Percentiles rank a stretch among this genome's conserved stretches.
These are phyloP conservation scores for Oemleria cerasiformis DNA, from an alignment of 306 rosid genomes.

Conservation along the genomic window DNA sequence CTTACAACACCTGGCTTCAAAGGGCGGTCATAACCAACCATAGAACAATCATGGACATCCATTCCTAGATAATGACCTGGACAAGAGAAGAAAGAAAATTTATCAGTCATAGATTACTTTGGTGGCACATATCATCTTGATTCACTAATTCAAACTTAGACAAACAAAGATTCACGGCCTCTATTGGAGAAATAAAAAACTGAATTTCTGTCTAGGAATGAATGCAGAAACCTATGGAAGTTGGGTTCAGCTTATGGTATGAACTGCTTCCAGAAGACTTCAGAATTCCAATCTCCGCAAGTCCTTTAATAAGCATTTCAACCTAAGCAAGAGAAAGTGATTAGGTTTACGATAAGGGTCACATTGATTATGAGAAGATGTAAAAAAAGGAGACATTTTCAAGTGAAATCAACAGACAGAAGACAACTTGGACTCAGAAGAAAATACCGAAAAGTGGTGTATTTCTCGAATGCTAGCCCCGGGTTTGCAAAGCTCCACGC, in stretches of 20 bases:
- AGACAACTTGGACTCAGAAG: neutral
- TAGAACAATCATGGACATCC: slow-evolving; percentile 91
- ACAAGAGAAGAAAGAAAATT: slow-evolving; percentile 10
- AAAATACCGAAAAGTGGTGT: slow-evolving; percentile 73
- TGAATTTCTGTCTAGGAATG: slow-evolving; percentile 9
- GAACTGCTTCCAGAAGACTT: slow-evolving; percentile 44
- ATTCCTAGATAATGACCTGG: slow-evolving; percentile 93
- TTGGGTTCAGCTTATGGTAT: slow-evolving; percentile 86
- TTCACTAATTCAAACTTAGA: neutral
- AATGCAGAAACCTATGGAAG: slow-evolving; percentile 69
- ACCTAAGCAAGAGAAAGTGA: slow-evolving; percentile 45
- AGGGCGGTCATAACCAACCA: slow-evolving; percentile 51
- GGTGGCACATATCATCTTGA: neutral
- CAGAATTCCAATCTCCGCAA: slow-evolving; percentile 76
- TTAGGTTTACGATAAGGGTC: neutral
- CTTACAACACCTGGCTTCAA: slow-evolving; percentile 97
- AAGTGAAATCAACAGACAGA: neutral
- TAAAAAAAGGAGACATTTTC: slow-evolving; percentile 2
- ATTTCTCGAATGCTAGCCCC: slow-evolving; percentile 71
- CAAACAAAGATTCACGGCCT: neutral
- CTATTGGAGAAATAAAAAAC: slow-evolving; percentile 11
- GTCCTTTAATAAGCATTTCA: slow-evolving; percentile 73
- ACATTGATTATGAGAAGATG: neutral
- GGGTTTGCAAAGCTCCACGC: slow-evolving; percentile 85
- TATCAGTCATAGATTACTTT: neutral